Evolutionary conservation across 164 flowering plant species (phyloP).

Genomic region (Piper longum): DNA sequence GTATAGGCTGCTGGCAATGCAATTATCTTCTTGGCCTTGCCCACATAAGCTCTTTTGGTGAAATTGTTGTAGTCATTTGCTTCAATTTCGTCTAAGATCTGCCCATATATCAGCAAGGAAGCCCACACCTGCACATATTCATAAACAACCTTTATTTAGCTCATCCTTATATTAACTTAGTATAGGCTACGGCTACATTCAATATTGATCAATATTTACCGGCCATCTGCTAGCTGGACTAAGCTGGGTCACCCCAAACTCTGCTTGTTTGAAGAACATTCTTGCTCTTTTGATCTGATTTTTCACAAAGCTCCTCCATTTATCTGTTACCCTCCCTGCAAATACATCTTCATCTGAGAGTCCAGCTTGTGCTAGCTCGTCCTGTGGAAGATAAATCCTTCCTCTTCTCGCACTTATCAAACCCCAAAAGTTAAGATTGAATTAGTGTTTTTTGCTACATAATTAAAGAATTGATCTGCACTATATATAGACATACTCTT

Average conservation of each 20-base stretch:
- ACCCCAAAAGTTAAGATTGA: neutral
- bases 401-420: slow-evolving; percentile 60
- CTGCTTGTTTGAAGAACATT: slow-evolving; percentile 70
- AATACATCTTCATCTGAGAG: slow-evolving; percentile 79
- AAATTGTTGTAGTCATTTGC: slow-evolving; percentile 76
- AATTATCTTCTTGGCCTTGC: slow-evolving; percentile 55
- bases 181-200: neutral
- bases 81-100: slow-evolving; percentile 68
- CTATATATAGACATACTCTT: slow-evolving; percentile 49
- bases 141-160: too few relatives aligned
- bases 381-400: slow-evolving; percentile 69
- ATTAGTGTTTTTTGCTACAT: neutral
- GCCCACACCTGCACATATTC: slow-evolving; percentile 50
- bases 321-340: slow-evolving; percentile 63
- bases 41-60: slow-evolving; percentile 73
- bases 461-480: neutral
- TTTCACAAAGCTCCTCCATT: slow-evolving; percentile 77
- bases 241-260: slow-evolving; percentile 55
- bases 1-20: slow-evolving; percentile 62
- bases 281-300: slow-evolving; percentile 70
- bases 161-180: too few relatives aligned
- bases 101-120: slow-evolving; percentile 51
- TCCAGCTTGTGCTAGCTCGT: slow-evolving; percentile 68
- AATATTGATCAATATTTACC: slow-evolving; percentile 22
- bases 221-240: slow-evolving; percentile 82